A percentile compares a stretch with the other conserved stretches of the same genome.
Conservation (phyloP, 2,329 filamentous ascomycete species). For the Emydomyces testavorans region DNA sequence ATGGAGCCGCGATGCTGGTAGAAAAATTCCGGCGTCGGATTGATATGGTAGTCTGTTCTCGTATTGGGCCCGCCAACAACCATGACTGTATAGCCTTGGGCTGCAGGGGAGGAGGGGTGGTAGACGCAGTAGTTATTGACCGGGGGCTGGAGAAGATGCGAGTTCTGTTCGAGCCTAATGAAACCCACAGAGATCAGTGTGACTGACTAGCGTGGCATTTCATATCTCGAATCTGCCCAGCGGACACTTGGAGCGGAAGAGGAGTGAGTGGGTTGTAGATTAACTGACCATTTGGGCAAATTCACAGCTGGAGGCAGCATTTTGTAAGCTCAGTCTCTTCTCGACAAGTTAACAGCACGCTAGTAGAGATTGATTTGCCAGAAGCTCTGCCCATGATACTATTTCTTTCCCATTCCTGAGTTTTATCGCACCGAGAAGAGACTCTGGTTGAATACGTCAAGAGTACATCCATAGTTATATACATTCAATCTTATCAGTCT, state of each 20-base stretch:
- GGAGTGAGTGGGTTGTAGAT: background rate
- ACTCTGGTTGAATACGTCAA: background rate
- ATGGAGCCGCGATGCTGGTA: constrained; percentile 91
- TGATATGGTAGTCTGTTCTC: constrained; percentile 97
- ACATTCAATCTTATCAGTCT: constrained; percentile 12
- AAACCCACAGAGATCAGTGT: background rate
- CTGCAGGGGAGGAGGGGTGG: constrained; percentile 53
- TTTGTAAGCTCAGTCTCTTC: background rate
- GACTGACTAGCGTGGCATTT: background rate
- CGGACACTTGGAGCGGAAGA: too few species aligned
- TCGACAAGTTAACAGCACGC: too few species aligned
- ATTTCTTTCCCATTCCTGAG: too few species aligned
- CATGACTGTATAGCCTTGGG: constrained; percentile 83
- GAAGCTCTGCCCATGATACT: background rate
- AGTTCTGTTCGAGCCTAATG: constrained; percentile 82
- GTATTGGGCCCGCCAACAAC: constrained; percentile 94
- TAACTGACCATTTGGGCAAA: constrained; percentile 35
- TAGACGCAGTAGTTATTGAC: constrained; percentile 98
- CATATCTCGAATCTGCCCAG: background rate
- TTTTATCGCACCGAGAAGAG: too few species aligned
- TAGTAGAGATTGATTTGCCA: background rate
- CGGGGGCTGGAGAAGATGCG: constrained; percentile 81
- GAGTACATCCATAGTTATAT: background rate
- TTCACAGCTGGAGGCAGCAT: constrained; percentile 35
- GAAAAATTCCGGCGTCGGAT: constrained; percentile 93